Base-by-base conservation (phyloP, 1,139 yeast species). In the Kazachstania sp. region DNA sequence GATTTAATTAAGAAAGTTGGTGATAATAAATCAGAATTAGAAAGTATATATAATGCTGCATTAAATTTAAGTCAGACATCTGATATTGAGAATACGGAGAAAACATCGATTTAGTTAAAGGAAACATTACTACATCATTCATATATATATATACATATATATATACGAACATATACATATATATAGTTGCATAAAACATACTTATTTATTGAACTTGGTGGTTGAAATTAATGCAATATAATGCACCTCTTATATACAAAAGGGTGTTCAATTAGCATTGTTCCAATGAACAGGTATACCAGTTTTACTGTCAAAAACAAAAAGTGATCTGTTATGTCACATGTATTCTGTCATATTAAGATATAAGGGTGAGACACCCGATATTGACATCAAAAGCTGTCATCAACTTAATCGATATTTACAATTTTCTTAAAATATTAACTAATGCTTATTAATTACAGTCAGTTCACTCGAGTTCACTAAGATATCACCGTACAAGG, bases 1-100 rank as follows among this genome's bases (percentile, higher is more conserved):
- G 87, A 83, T 50, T 72, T 85, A 56, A 83, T 86, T 57, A 79
- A 75, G 47, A 81, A 78, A 55, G 83, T 86, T 45, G 78, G 77
- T 57, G 63, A 68, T 43, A 72, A 78, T 49, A 60, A 78, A 34
- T 69, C 77, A 19, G 74, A 77, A 51, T 67, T 81, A 52, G 81
- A 80, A 39, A 75, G 74, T 30, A 78, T 81, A 46, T 80, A 81
- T 57, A 66, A 68, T 46, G 45, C 49, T 8, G 54, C 53, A 20
- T 31, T 51, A 11, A 32, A 32, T 15, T 19, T 32, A 15, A 32
- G 36, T 32, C 36, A 32, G 15, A 15, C 18, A 2, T 32, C 36
- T 2, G 15, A 11, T 32, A n/a, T 32, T 6, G 16, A 32, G 8
- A 12, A 32, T 32, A 15, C 36, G 3, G 19, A 15, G 1, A 32